Conservation (phyloP, 2,329 filamentous ascomycete genomes). For the Trichophyton benhamiae region DNA sequence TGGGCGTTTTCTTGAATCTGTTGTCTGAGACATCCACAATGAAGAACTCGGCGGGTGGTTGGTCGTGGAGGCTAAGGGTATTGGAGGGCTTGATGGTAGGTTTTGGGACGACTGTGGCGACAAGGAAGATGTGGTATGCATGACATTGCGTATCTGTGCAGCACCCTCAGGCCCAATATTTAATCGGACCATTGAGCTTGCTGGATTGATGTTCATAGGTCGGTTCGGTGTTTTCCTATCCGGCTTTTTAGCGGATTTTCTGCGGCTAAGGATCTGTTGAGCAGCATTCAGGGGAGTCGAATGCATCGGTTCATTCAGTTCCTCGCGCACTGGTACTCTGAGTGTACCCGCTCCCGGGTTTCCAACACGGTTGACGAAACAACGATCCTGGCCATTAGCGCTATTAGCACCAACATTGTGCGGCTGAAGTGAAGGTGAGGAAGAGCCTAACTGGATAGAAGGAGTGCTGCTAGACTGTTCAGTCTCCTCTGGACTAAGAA, state of each 20-base stretch:
- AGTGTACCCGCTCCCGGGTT: not conserved
- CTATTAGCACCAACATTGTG: not conserved
- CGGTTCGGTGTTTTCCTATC: not conserved
- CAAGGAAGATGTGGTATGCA: not conserved
- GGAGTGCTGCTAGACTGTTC: conserved; percentile 5
- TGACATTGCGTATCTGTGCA: conserved; percentile 14
- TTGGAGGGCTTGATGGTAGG: not conserved
- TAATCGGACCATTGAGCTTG: conserved; percentile 14
- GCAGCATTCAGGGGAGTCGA: conserved; percentile 7
- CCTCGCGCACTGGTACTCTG: not conserved
- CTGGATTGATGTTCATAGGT: not conserved
- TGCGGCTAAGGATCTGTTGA: conserved; percentile 9
- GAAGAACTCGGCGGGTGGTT: not conserved
- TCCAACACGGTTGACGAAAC: conserved; percentile 12
- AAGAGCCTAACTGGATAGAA: not conserved
- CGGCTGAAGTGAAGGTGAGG: not conserved
- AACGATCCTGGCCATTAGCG: not conserved
- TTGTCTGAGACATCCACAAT: not conserved
- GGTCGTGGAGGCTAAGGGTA: not conserved
- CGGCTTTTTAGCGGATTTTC: conserved; percentile 2
- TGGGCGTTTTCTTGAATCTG: not conserved
- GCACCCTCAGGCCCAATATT: conserved; percentile 16
- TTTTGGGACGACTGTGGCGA: not conserved
- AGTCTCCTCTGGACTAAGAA: not conserved
- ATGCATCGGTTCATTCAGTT: not conserved